Percentiles rank a stretch among this genome's conserved stretches.
Conservation (phyloP, 2,329 filamentous ascomycete genomes). For the Nemania diffusa region DNA sequence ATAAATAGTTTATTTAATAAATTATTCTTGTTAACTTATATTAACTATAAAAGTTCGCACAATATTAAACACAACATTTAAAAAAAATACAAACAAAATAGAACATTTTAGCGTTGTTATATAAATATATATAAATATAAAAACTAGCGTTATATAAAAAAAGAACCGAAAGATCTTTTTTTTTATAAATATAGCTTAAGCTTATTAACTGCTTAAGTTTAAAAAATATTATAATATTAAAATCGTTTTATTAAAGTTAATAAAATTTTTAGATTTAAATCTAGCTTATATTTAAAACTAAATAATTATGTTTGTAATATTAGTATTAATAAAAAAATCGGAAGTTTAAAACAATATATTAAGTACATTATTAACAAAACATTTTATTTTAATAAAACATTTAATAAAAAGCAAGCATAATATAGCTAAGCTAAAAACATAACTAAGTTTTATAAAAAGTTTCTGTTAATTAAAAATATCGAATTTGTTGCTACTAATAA, state of each 20-base stretch:
- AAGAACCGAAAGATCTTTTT: conserved; percentile 11
- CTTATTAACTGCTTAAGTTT: background rate
- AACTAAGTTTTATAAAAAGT: conserved; percentile 35
- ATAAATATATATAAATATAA: background rate
- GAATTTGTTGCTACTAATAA: too few relatives aligned
- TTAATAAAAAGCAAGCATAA: conserved; percentile 26
- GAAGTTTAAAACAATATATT: conserved; percentile 8
- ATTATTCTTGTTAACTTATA: background rate
- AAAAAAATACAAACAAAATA: too few relatives aligned
- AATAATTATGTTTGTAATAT: too few relatives aligned
- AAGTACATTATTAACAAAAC: background rate
- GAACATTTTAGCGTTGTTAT: background rate
- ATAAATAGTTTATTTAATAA: background rate
- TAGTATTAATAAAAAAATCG: background rate
- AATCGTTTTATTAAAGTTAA: conserved; percentile 17
- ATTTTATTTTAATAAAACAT: too few relatives aligned
- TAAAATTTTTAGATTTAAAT: conserved; percentile 20
- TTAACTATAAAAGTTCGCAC: background rate
- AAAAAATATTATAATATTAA: conserved; percentile 23
- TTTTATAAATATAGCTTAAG: conserved; percentile 20
- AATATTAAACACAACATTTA: background rate
- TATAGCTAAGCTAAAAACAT: background rate
- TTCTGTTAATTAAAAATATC: conserved; percentile 51
- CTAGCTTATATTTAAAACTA: conserved; percentile 20
- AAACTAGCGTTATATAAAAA: conserved; percentile 18